Conservation (phyloP, 768 basidiomycete genomes). For the Tylopilus felleus region DNA sequence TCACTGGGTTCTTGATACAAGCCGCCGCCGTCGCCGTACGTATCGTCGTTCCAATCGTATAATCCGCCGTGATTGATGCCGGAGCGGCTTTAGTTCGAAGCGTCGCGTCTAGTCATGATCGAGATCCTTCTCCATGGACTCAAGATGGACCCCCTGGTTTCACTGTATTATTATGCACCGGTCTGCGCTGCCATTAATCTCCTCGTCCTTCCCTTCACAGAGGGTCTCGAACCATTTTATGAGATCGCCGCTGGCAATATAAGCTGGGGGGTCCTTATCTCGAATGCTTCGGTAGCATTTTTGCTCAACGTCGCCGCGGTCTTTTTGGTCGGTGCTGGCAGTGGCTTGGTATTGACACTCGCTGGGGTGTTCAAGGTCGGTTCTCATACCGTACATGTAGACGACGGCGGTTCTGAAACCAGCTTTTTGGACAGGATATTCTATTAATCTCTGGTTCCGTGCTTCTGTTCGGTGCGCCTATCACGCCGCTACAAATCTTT, state of each 20-base stretch:
- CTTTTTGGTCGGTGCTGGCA: conserved; percentile 86
- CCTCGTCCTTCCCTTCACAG: conserved; percentile 83
- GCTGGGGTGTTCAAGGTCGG: conserved; percentile 90
- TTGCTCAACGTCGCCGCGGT: conserved; percentile 90
- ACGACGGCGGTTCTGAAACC: conserved; percentile 7
- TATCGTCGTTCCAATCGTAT: background rate
- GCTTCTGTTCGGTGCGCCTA: conserved; percentile 71
- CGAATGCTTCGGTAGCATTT: conserved; percentile 88
- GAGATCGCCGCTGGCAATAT: conserved; percentile 50
- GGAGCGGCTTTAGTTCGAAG: conserved; percentile 67
- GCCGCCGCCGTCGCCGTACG: conserved; percentile 76
- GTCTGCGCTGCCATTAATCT: conserved; percentile 92
- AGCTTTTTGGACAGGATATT: conserved; percentile 61
- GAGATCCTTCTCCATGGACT: conserved; percentile 91
- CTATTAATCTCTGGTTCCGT: conserved; percentile 91
- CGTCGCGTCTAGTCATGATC: conserved; percentile 93
- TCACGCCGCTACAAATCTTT: conserved; percentile 83
- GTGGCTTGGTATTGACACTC: conserved; percentile 85
- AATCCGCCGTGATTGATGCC: background rate
- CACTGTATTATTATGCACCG: conserved; percentile 94
- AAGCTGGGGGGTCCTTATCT: conserved; percentile 68
- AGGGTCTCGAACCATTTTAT: conserved; percentile 84
- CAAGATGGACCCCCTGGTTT: conserved; percentile 97
- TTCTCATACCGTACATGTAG: background rate
- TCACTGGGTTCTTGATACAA: conserved; percentile 85